These are phyloP conservation scores for Lentinula sp. DNA, from an alignment of 768 basidiomycete species.

Conservation along the genomic window DNA sequence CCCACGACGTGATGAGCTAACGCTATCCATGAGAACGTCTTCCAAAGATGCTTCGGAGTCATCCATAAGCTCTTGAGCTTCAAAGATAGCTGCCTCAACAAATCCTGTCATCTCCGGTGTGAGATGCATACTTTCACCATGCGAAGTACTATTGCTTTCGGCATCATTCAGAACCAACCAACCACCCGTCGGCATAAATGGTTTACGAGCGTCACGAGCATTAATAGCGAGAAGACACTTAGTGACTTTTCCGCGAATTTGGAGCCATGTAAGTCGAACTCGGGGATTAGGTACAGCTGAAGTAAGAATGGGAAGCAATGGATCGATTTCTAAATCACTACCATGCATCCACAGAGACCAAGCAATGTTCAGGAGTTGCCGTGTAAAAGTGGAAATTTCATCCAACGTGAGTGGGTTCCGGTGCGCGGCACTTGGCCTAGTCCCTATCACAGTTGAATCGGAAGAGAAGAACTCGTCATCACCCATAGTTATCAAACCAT, in stretches of 20 bases:
- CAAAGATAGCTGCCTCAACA: constrained; percentile 78
- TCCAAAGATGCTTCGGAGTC: neutral
- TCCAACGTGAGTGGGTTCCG: constrained; percentile 78
- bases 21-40: neutral
- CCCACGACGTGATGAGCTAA: neutral
- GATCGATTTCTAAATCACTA: constrained; percentile 10
- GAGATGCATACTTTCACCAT: neutral
- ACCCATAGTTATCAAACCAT: constrained; percentile 83
- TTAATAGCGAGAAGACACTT: constrained; percentile 77
- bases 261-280: constrained; percentile 52
- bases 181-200: constrained; percentile 78
- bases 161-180: constrained; percentile 65
- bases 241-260: constrained; percentile 71
- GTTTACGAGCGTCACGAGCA: constrained; percentile 79
- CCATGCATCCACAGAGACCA: constrained; percentile 29
- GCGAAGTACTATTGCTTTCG: neutral
- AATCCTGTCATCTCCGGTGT: constrained; percentile 63
- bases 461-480: constrained; percentile 90
- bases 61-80: constrained; percentile 49
- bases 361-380: constrained; percentile 83
- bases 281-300: constrained; percentile 34
- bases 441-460: constrained; percentile 3
- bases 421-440: constrained; percentile 19
- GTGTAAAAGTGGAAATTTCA: constrained; percentile 70
- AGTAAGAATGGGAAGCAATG: constrained; percentile 22